Conservation (phyloP, 2,329 filamentous ascomycete genomes). For the Neofusicoccum ribis region DNA sequence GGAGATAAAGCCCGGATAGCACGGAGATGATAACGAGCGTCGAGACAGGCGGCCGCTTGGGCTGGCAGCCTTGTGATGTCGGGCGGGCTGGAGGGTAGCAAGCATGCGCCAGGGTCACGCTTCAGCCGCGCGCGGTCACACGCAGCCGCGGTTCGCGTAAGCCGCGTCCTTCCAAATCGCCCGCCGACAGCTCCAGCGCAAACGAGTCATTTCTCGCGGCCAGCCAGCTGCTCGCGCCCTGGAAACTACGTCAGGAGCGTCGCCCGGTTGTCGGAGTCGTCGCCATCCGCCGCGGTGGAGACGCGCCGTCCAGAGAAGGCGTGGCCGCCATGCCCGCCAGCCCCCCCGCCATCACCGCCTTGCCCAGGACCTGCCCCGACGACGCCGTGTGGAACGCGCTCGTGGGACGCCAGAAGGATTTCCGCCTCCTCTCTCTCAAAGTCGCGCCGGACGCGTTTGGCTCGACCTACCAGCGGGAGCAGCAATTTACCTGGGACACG, state of each 20-base stretch:
- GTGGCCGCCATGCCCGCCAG: neutral
- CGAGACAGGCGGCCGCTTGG: neutral
- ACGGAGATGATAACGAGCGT: neutral
- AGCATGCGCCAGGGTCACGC: constrained; percentile 18
- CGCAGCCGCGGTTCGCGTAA: constrained; percentile 16
- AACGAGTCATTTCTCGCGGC: neutral
- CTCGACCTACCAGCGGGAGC: constrained; percentile 28
- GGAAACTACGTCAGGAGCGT: neutral
- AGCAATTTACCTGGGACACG: constrained; percentile 22
- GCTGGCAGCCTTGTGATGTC: constrained; percentile 15
- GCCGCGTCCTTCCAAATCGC: neutral
- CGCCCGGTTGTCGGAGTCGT: neutral
- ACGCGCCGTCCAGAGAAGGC: neutral
- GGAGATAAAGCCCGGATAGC: neutral
- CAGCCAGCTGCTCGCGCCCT: neutral
- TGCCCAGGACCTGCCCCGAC: constrained; percentile 21
- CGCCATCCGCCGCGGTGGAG: neutral
- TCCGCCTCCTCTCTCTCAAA: constrained; percentile 25
- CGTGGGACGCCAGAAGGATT: constrained; percentile 21
- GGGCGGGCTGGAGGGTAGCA: neutral
- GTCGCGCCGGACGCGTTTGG: constrained; percentile 24
- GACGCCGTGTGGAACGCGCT: constrained; percentile 20
- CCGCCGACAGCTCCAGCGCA: neutral
- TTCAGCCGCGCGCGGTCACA: constrained; percentile 17
- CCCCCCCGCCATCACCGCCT: constrained; percentile 5